A percentile compares a stretch with the other conserved stretches of the same genome.
Evolutionary conservation across 768 basidiomycete species (phyloP).

Genomic region (Kwoniella sp.): DNA sequence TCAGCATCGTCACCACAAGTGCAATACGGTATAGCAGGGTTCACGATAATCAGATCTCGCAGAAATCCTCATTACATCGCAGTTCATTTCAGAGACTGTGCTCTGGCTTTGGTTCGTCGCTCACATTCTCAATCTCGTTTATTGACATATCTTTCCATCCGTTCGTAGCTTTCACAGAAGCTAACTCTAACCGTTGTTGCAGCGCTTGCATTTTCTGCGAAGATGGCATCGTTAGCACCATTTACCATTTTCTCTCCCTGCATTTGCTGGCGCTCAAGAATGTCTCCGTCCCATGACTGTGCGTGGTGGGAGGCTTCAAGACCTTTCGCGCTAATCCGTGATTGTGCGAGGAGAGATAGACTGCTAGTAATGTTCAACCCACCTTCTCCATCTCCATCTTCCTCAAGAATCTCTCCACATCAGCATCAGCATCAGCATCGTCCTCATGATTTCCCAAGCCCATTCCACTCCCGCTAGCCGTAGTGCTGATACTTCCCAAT

Average conservation of each 20-base stretch:
- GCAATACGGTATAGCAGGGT: too few relatives aligned
- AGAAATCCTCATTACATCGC: not conserved
- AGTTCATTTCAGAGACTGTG: too few relatives aligned
- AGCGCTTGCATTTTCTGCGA: constrained; percentile 43
- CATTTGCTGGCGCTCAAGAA: too few relatives aligned
- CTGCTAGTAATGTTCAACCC: too few relatives aligned
- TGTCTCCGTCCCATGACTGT: too few relatives aligned
- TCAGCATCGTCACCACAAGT: not conserved
- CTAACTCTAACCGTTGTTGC: constrained; percentile 49
- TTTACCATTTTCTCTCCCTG: too few relatives aligned
- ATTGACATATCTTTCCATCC: constrained; percentile 50
- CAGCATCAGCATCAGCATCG: constrained; percentile 32
- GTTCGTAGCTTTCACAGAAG: constrained; percentile 46
- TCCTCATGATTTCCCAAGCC: not conserved
- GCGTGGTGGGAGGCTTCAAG: too few relatives aligned
- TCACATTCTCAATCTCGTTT: constrained; percentile 44
- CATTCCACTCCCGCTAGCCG: constrained; percentile 13
- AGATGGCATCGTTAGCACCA: not conserved
- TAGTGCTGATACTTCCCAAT: constrained; percentile 18
- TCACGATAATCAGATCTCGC: too few relatives aligned
- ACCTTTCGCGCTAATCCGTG: too few relatives aligned
- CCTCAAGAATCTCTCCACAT: constrained; percentile 44
- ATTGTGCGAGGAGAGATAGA: too few relatives aligned
- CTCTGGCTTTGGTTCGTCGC: constrained; percentile 11
- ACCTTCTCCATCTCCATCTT: constrained; percentile 53